These are phyloP conservation scores for Aspergillus floridensis DNA, from an alignment of 2,329 filamentous ascomycete species.

Conservation along the genomic window DNA sequence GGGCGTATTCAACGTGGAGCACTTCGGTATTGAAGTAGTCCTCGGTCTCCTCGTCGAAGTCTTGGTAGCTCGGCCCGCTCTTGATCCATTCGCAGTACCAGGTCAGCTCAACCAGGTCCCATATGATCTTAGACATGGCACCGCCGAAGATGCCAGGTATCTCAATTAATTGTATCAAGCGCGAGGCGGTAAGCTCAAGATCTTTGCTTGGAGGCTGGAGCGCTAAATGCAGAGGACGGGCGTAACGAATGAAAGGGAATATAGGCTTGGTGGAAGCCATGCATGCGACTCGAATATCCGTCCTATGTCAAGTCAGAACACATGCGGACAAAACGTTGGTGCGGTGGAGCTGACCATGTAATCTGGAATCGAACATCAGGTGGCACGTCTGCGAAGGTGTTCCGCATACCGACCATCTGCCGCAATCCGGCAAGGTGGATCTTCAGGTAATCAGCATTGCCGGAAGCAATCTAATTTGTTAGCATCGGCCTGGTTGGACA, in stretches of 20 bases:
- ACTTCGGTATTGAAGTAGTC: slow-evolving; percentile 43
- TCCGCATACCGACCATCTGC: slow-evolving; percentile 40
- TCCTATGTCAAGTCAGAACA: slow-evolving; percentile 26
- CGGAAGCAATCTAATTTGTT: slow-evolving; percentile 35
- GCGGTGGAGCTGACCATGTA: slow-evolving; percentile 32
- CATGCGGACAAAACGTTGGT: background rate
- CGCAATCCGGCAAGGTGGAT: slow-evolving; percentile 40
- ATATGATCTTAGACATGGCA: slow-evolving; percentile 31
- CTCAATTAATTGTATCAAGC: slow-evolving; percentile 31
- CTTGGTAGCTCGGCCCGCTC: slow-evolving; percentile 24
- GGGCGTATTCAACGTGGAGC: slow-evolving; percentile 37
- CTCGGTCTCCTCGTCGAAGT: slow-evolving; percentile 37
- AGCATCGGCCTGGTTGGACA: slow-evolving; percentile 3
- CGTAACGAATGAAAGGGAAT: slow-evolving; percentile 38
- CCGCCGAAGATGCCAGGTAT: slow-evolving; percentile 37
- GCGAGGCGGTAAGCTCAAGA: slow-evolving; percentile 30
- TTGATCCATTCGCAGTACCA: slow-evolving; percentile 41
- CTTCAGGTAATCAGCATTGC: slow-evolving; percentile 39
- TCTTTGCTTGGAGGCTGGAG: slow-evolving; percentile 32
- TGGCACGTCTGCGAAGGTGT: slow-evolving; percentile 38
- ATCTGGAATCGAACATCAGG: slow-evolving; percentile 40
- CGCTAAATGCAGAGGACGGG: slow-evolving; percentile 30
- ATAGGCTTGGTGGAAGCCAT: slow-evolving; percentile 40
- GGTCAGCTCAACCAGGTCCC: slow-evolving; percentile 35
- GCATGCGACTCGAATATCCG: slow-evolving; percentile 41